These are phyloP conservation scores for Capsella bursapastoris DNA, from an alignment of 345 rosid genomes.

Conservation along the genomic window DNA sequence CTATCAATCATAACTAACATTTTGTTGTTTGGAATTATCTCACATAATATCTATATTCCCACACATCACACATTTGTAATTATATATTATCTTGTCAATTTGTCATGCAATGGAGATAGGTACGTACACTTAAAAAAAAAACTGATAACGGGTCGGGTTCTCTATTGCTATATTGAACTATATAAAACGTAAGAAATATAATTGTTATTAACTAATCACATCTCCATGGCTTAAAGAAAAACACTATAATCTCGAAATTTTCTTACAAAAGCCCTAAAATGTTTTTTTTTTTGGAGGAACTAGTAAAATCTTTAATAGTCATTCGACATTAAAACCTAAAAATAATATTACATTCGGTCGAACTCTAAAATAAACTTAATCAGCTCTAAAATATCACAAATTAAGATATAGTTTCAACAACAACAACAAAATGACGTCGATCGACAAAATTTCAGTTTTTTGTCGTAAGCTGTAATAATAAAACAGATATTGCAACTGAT, in stretches of 20 bases:
- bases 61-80: conserved; percentile 26
- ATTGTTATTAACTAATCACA: neutral
- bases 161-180: neutral
- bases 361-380: neutral
- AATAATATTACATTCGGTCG: neutral
- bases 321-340: neutral
- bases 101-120: conserved; percentile 1
- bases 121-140: neutral
- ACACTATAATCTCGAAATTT: neutral
- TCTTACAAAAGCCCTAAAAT: neutral
- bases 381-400: neutral
- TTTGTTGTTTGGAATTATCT: conserved; percentile 23
- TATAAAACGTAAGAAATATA: neutral
- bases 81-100: conserved; percentile 19
- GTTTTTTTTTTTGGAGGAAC: neutral
- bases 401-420: neutral
- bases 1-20: conserved; percentile 33
- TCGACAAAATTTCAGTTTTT: neutral
- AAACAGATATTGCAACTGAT: conserved; percentile 28
- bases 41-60: conserved; percentile 20
- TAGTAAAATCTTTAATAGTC: neutral
- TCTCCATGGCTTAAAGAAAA: neutral
- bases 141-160: conserved; percentile 6
- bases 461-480: neutral
- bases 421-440: neutral